phyloP scores from a whole-genome alignment of 2,329 filamentous ascomycete species.

The Triangularia setosa region DNA sequence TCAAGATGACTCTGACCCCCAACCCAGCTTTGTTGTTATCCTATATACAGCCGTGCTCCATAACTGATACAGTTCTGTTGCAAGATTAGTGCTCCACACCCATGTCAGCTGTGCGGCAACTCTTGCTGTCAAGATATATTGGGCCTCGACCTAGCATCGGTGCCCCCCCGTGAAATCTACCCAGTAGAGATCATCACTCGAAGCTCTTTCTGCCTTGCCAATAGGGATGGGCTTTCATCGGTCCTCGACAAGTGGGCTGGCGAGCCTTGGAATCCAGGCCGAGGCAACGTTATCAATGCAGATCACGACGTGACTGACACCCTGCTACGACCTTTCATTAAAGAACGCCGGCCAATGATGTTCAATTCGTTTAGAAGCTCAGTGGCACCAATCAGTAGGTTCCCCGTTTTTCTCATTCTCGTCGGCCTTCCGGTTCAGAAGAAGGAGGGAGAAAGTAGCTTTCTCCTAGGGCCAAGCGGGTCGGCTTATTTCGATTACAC shows the following conservation, averaged over 20 bases:
- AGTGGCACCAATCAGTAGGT: background rate
- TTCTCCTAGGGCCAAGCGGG: background rate
- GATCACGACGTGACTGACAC: background rate
- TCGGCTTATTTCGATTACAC: background rate
- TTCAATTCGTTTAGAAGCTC: background rate
- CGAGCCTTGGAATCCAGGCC: background rate
- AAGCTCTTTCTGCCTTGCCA: background rate
- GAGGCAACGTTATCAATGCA: background rate
- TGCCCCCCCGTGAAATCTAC: background rate
- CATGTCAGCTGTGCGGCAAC: background rate
- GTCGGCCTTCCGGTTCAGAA: background rate
- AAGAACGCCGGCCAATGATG: background rate
- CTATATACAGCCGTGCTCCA: background rate
- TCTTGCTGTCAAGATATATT: background rate
- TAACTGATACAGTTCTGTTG: background rate
- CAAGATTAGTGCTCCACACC: background rate
- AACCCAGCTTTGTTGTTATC: background rate
- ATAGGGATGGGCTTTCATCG: background rate
- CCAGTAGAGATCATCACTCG: background rate
- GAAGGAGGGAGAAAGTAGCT: background rate
- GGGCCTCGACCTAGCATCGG: background rate
- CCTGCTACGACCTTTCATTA: background rate
- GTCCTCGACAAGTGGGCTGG: background rate
- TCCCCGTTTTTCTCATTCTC: background rate
- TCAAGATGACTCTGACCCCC: background rate